Evolutionary conservation across 106 monocot species (phyloP).

Genomic region (Phalaenopsis aphrodite): DNA sequence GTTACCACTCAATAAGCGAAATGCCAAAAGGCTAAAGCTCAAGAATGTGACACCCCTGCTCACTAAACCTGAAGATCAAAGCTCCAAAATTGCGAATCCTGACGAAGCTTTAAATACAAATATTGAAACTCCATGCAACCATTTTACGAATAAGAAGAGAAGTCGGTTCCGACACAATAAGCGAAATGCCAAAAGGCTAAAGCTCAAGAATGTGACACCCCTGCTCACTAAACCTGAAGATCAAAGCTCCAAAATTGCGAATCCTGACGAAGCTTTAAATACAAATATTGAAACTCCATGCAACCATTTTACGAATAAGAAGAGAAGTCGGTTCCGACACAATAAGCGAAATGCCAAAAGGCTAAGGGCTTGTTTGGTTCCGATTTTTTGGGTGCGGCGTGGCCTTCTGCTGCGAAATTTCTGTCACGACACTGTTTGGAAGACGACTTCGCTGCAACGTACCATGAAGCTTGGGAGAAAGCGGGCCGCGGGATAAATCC

Average conservation of each 20-base stretch:
- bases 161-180: conserved; percentile 24
- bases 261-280: neutral
- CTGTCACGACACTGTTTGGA: too few species aligned
- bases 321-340: conserved; percentile 22
- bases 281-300: neutral
- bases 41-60: conserved; percentile 15
- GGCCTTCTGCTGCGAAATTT: too few species aligned
- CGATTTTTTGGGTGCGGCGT: neutral
- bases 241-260: conserved; percentile 1
- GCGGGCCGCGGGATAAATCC: too few species aligned
- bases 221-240: conserved; percentile 32
- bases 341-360: conserved; percentile 30
- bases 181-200: conserved; percentile 28
- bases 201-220: conserved; percentile 8
- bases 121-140: neutral
- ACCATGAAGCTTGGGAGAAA: too few species aligned
- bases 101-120: neutral
- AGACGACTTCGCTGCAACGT: too few species aligned
- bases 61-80: conserved; percentile 30
- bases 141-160: conserved; percentile 22
- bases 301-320: conserved; percentile 12
- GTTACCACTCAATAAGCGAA: conserved; percentile 19
- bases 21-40: conserved; percentile 32
- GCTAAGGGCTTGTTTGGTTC: conserved; percentile 8
- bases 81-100: neutral